Percentiles rank a stretch among this genome's conserved stretches.
Evolutionary conservation across 1,284 basidiomycete genomes (phyloP).

Genomic region (Malassezia sympodialis): DNA sequence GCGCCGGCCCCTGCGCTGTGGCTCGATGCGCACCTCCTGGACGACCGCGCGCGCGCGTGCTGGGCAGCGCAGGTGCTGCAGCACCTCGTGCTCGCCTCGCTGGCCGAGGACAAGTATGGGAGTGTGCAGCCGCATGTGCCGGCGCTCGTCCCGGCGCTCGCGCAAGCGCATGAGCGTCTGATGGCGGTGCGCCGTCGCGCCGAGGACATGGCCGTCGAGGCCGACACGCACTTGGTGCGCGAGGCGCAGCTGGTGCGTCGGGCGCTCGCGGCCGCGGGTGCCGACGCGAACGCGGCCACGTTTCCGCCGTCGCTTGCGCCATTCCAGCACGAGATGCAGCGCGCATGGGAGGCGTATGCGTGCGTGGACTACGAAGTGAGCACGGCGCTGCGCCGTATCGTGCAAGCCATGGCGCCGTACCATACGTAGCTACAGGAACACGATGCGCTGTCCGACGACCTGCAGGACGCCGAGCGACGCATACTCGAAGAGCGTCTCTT

Average conservation of each 20-base stretch:
- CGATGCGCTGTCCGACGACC: conserved; percentile 22
- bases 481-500: conserved; percentile 29
- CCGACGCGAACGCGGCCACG: conserved; percentile 3
- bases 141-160: conserved; percentile 11
- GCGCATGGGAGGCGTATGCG: conserved; percentile 10
- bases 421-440: conserved; percentile 20
- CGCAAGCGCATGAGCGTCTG: conserved; percentile 9
- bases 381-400: conserved; percentile 1
- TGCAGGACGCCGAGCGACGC: conserved; percentile 24
- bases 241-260: conserved; percentile 9
- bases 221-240: conserved; percentile 12
- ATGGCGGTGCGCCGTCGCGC: neutral
- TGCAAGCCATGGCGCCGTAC: conserved; percentile 9
- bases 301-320: conserved; percentile 14
- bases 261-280: conserved; percentile 8
- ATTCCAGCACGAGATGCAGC: conserved; percentile 13
- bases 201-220: conserved; percentile 9
- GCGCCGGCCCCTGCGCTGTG: conserved; percentile 14
- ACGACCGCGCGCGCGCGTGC: conserved; percentile 13
- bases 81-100: conserved; percentile 23
- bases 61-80: conserved; percentile 19
- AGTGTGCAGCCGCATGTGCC: conserved; percentile 27
- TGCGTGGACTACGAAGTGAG: neutral
- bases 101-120: conserved; percentile 31
- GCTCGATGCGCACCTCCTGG: conserved; percentile 11